Percentiles rank a stretch among this genome's conserved stretches.
Conservation (phyloP, 257 asterid genomes). For the Eustoma russellianum region DNA sequence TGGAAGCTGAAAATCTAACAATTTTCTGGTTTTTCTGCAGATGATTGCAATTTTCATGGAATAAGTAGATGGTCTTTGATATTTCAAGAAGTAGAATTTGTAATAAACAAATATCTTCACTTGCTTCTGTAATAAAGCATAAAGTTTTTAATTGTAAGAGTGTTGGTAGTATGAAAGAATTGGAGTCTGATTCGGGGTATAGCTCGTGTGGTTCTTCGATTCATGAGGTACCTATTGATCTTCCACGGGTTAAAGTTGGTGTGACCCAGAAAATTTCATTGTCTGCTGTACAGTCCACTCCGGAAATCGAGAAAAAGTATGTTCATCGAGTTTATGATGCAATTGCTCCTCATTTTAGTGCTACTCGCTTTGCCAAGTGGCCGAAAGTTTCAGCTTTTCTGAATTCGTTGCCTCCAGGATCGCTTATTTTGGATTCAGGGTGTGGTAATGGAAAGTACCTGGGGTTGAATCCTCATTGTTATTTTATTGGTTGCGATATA, state of each 20-base stretch:
- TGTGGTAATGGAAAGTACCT: conserved; percentile 95
- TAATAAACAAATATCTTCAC: conserved; percentile 8
- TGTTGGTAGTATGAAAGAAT: conserved; percentile 48
- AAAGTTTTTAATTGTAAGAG: conserved; percentile 9
- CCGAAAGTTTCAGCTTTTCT: conserved; percentile 85
- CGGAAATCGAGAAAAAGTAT: conserved; percentile 89
- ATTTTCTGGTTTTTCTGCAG: conserved; percentile 11
- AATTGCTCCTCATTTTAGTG: conserved; percentile 98
- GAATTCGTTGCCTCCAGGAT: conserved; percentile 60
- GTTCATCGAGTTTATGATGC: conserved; percentile 96
- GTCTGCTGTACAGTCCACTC: conserved; percentile 55
- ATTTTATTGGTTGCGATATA: conserved; percentile 77
- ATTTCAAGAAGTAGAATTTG: conserved; percentile 18
- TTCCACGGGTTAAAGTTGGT: conserved; percentile 35
- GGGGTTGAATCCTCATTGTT: conserved; percentile 65
- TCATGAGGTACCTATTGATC: conserved; percentile 28
- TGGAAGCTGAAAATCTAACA: conserved; percentile 3
- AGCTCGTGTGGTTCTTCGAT: conserved; percentile 13
- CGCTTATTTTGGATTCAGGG: conserved; percentile 84
- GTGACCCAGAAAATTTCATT: conserved; percentile 19
- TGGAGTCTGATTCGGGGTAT: conserved; percentile 12
- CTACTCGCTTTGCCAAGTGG: conserved; percentile 96
- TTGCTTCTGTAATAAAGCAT: conserved; percentile 10
- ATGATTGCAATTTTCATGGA: conserved; percentile 20
- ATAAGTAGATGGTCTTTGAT: conserved; percentile 36